Base-by-base conservation (phyloP, 2,329 filamentous ascomycete genomes). In the Diaporthe australafricana region DNA sequence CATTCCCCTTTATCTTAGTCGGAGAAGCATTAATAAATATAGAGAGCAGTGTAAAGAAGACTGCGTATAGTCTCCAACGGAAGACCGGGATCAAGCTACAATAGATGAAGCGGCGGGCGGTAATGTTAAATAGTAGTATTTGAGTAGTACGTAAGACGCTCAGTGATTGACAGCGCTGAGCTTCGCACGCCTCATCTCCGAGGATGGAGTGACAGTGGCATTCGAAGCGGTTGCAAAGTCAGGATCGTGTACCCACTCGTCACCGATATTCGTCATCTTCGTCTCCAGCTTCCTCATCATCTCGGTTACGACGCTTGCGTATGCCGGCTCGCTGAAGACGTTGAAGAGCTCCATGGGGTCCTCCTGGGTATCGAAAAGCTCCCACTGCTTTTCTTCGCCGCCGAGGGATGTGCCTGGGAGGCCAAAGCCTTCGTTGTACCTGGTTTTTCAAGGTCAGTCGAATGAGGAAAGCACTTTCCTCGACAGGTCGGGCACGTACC, bases 191-290 rank as follows among this genome's bases (percentile, higher is more conserved):
- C 38, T 60, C 56, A 60, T 30, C 5, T 60, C 56, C 3, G 16
- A 20, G 17, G 56, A 60, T 12, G 56, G 56, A 14, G 56, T 60
- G 16, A n/a, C 22, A 5, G 56, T 60, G 56, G 56, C 22, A 5
- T 60, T 60, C 9, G 56, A 45, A 45, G 56, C 56, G 17, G 45
- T 38, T n/a, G 38, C 56, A n/a, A 30, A 3, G 56, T 60, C 38
- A 12, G 56, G 56, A n/a, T 70, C 62, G 70, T 83, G 81, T 5
- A 81, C 77, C 8, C 81, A 81, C 68, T 83, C 83, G 73, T 88
- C 86, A 0, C 86, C 86, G 78, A 88, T 87, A 72, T 87, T 82
- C 7, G 75, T 78, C 86, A 88, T 88, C 80, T 88, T 88, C 11
- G 77, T 75, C 70, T 87, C 84, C 48, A 87, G 70, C 73, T 84